Base-by-base conservation (phyloP, 148 eudicot species). In the Spergularia bocconei region DNA sequence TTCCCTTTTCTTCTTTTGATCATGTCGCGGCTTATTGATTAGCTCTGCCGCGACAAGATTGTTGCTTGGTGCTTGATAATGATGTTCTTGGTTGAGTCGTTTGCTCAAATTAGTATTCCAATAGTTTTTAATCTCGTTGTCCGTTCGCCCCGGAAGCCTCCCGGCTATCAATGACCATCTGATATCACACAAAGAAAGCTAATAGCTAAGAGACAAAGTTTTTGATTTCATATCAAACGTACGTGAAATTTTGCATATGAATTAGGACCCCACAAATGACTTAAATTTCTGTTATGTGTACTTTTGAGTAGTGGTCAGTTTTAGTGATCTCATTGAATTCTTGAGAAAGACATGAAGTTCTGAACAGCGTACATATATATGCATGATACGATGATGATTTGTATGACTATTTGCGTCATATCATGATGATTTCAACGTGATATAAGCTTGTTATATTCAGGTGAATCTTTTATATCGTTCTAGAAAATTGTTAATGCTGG, bases 91-190 rank as follows among this genome's bases (percentile, higher is more conserved):
- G 11, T 75, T 68, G 20, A 80, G 17, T 58, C 78, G 75, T 78
- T 84, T 84, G 71, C 82, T 72, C 68, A 84, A 68, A 70, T 74
- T 84, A 57, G 86, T 81, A 79, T 84, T 84, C 86, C 86, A 84
- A 7, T 84, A 84, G 16, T 84, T 84, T 53, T 84, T 84, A 15
- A 84, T 84, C 71, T 84, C 86, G 68, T 84, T 84, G 77, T 84
- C 84, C n/a, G 86, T 84, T 80, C 86, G 79, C 21, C 86, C 86
- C 47, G 86, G 86, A 39, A 84, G 75, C 69, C 86, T 74, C 36
- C 86, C 86, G 0, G 86, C 86, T 23, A 84, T 84, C 12, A 84
- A 62, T 29, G 86, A 84, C 86, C 86, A 84, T 76, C 86, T 84
- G 51, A 61, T 33, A 29, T 67, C 29, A 41, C 11, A 73, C 68